These are phyloP conservation scores for Coemansia sp. DNA, from an alignment of 192 early-diverging fungal species.

Conservation along the genomic window DNA sequence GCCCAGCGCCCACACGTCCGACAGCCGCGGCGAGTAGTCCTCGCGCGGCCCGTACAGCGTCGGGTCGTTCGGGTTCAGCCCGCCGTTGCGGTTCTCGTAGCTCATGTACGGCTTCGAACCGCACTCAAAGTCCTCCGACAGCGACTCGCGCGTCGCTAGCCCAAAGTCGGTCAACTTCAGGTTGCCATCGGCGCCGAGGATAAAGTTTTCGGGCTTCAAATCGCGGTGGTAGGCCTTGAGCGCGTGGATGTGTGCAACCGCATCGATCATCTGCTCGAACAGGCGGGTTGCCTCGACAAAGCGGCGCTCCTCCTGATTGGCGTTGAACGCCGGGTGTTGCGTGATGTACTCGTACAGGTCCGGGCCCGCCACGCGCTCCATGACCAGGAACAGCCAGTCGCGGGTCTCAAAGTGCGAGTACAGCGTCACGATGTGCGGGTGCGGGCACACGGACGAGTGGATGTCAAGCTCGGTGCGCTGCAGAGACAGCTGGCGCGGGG, in stretches of 20 bases:
- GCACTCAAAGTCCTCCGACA: constrained; percentile 83
- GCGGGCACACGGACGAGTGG: constrained; percentile 60
- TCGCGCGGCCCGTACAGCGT: constrained; percentile 50
- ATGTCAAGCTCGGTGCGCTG: constrained; percentile 65
- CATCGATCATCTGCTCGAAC: constrained; percentile 69
- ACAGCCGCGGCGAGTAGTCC: constrained; percentile 58
- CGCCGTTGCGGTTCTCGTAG: constrained; percentile 58
- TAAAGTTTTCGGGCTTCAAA: constrained; percentile 79
- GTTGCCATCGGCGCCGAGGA: constrained; percentile 59
- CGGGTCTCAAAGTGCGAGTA: constrained; percentile 62
- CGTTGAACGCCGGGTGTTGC: constrained; percentile 45
- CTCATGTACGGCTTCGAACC: constrained; percentile 75
- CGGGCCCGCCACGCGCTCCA: constrained; percentile 57
- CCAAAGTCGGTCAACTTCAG: constrained; percentile 93
- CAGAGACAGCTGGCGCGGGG: constrained; percentile 57
- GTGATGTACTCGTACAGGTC: constrained; percentile 57
- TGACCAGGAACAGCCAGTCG: constrained; percentile 59
- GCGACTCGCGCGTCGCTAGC: constrained; percentile 74
- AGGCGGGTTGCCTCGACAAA: constrained; percentile 50
- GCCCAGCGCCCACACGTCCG: constrained; percentile 71
- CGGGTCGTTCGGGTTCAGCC: constrained; percentile 45
- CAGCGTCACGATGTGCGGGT: constrained; percentile 64
- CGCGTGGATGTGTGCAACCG: constrained; percentile 71
- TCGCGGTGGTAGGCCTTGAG: constrained; percentile 87
- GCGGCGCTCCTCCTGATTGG: constrained; percentile 50